Conservation (phyloP, 805 yeast species). For the Saturnispora hagleri region DNA sequence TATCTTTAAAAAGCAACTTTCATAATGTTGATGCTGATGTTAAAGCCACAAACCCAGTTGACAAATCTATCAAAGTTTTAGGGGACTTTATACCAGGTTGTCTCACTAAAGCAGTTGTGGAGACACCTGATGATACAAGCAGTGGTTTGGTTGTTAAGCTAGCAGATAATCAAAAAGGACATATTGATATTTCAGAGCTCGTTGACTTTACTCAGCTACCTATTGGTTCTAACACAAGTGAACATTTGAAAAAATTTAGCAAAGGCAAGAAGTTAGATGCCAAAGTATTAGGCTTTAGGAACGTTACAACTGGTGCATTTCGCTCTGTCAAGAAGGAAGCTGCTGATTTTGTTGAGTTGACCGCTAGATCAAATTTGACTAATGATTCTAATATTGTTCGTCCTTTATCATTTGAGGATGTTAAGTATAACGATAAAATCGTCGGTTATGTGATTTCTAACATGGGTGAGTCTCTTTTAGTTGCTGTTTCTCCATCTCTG, state of each 20-base stretch:
- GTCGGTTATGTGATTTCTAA: conserved; percentile 56
- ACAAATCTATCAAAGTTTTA: conserved; percentile 36
- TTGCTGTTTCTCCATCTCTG: conserved; percentile 56
- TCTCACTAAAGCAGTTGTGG: conserved; percentile 49
- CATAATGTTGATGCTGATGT: conserved; percentile 11
- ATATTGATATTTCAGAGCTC: conserved; percentile 67
- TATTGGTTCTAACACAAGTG: conserved; percentile 8
- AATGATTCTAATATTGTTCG: conserved; percentile 36
- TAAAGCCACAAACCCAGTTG: conserved; percentile 50
- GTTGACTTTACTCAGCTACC: conserved; percentile 47
- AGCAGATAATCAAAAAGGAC: conserved; percentile 72
- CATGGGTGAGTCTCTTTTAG: conserved; percentile 54
- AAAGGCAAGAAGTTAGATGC: conserved; percentile 51
- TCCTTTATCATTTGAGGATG: conserved; percentile 25
- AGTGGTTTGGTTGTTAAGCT: conserved; percentile 67
- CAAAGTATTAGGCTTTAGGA: conserved; percentile 69
- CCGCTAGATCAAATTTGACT: conserved; percentile 18
- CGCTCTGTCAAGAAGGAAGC: conserved; percentile 49
- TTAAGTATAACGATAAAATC: conserved; percentile 41
- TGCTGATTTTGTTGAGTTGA: conserved; percentile 54
- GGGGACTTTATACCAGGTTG: conserved; percentile 54
- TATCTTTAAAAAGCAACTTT: conserved; percentile 36
- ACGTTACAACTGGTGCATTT: conserved; percentile 57
- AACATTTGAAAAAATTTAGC: conserved; percentile 52
- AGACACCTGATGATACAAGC: conserved; percentile 42